Evolutionary conservation across 306 rosid species (phyloP), one percentile per base, ranked within the genome.

Genomic region (Lathyrus tuberosus): DNA sequence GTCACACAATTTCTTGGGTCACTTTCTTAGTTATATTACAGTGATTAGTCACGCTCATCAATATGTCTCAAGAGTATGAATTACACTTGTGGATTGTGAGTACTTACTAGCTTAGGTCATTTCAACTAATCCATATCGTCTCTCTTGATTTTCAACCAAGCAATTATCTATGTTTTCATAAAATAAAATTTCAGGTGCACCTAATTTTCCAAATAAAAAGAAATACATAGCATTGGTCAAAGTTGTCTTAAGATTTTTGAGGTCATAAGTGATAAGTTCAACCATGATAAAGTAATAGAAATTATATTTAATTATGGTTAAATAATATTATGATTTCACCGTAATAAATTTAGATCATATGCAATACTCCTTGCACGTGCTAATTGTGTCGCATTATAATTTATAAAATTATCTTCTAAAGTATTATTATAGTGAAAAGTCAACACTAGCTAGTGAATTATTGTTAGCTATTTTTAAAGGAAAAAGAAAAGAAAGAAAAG

Each of bases 101-200:
- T 20, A 20, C 22, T 20, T 59, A 15, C 26, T 56, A 24, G 75
- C 67, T 26, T 52, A 62, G 49, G 79, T 72, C 68, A 76, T 69
- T 44, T 60, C 81, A 81, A 84, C 84, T 72, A 84, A 78, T 75
- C 52, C 70, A 69, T 51, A 33, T 59, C 44, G 43, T 58, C 75
- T 81, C 72, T 75, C 49, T 76, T 81, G 80, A 78, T 81, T 72
- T 72, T 69, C 62, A 18, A 17, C 22, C 46, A 59, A 37, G 14
- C 11, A 9, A 26, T 42, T 52, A 68, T 69, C 11, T 68, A 1
- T 52, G 1, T 52, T 38, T 69, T 20, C n/a, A n/a, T n/a, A n/a
- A n/a, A n/a, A n/a, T 6, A 51, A 51, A 6, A 1, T 13, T 54
- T 37, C 14, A 69, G 31, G 48, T 22, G 53, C 51, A 22, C 63